A percentile compares a stretch with the other conserved stretches of the same genome.
Conservation (phyloP, 2,329 filamentous ascomycete species). For the Curvularia hawaiiensis region DNA sequence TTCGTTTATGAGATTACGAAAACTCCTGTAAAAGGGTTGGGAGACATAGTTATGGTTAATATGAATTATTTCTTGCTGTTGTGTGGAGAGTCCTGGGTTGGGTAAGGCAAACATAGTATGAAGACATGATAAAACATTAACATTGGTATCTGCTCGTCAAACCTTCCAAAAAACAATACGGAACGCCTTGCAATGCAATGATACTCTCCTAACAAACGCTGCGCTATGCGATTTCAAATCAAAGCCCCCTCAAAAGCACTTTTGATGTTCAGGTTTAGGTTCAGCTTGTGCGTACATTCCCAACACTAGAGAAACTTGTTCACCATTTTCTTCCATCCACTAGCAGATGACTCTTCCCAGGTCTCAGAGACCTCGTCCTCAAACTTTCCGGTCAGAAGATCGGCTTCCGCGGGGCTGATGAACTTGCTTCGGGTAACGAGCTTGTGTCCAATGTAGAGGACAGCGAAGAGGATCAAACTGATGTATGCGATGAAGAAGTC, state of each 20-base stretch:
- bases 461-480: conserved; percentile 47
- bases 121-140: conserved; percentile 18
- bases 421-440: conserved; percentile 45
- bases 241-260: conserved; percentile 19
- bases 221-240: conserved; percentile 23
- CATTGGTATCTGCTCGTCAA: conserved; percentile 19
- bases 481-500: conserved; percentile 49
- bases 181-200: conserved; percentile 30
- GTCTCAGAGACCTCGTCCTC: conserved; percentile 36
- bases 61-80: neutral
- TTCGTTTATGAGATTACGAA: neutral
- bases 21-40: neutral
- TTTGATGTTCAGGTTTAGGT: conserved; percentile 7
- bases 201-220: conserved; percentile 16
- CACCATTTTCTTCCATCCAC: conserved; percentile 39
- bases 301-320: conserved; percentile 29
- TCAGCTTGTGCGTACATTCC: neutral
- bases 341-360: conserved; percentile 42
- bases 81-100: neutral
- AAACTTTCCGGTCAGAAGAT: conserved; percentile 50
- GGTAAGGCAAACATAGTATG: neutral
- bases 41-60: no score
- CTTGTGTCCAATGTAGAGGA: conserved; percentile 67
- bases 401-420: conserved; percentile 49
- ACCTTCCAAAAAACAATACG: conserved; percentile 6